Conservation (phyloP, 2,329 filamentous ascomycete genomes). For the Diaporthe capsici region DNA sequence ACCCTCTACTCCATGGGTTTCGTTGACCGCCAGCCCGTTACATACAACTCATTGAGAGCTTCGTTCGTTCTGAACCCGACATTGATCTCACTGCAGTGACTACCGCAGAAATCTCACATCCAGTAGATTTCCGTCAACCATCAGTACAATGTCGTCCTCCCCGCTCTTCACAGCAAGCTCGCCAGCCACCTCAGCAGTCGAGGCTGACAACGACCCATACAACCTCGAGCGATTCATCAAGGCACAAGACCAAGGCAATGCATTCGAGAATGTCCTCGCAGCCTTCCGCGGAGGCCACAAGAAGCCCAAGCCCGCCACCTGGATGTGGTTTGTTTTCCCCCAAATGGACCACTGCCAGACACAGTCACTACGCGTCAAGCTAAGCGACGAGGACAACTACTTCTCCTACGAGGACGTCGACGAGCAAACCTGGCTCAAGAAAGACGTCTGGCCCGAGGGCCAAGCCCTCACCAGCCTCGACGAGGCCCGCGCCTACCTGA, state of each 20-base stretch:
- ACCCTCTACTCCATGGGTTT: neutral
- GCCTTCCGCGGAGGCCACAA: constrained; percentile 15
- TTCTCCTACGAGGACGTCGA: neutral
- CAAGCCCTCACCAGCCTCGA: constrained; percentile 29
- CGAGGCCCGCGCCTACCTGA: constrained; percentile 35
- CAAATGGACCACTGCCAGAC: constrained; percentile 39
- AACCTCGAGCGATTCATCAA: constrained; percentile 34
- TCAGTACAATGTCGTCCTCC: neutral
- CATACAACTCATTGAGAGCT: neutral
- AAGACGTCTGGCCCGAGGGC: neutral
- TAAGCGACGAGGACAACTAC: neutral
- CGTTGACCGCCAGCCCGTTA: neutral
- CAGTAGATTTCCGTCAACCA: neutral
- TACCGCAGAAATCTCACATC: neutral
- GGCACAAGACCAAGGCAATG: constrained; percentile 17
- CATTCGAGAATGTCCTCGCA: constrained; percentile 9
- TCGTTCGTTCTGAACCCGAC: neutral
- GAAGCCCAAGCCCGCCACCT: constrained; percentile 33
- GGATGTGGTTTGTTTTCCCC: constrained; percentile 38
- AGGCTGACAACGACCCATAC: constrained; percentile 3
- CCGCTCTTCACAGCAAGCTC: neutral
- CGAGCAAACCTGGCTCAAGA: too few relatives aligned
- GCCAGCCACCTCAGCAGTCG: neutral
- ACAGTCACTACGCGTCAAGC: neutral
- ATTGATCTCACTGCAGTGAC: rapidly evolving